These are phyloP conservation scores for Dictyostelium citrinum DNA, from an alignment of 78 protist species.

Conservation along the genomic window DNA sequence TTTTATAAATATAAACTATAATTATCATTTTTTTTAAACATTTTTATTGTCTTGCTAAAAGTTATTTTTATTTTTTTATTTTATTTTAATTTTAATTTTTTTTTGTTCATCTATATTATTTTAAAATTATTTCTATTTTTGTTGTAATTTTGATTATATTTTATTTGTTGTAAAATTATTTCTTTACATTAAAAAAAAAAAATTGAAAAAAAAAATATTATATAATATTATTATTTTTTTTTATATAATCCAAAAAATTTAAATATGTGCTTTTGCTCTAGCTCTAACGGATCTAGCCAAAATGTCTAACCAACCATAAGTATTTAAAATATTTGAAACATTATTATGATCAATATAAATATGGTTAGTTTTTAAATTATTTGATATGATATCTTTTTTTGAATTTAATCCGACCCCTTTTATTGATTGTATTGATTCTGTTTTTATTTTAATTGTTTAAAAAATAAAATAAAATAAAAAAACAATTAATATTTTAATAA, in stretches of 20 bases:
- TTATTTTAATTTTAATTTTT: too few relatives aligned
- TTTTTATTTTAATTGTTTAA: not conserved
- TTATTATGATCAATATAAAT: not conserved
- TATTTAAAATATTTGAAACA: not conserved
- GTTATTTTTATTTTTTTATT: too few relatives aligned
- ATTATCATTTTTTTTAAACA: too few relatives aligned
- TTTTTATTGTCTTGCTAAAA: too few relatives aligned
- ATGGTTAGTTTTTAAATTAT: not conserved
- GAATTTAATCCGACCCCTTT: not conserved
- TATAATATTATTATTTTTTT: not conserved
- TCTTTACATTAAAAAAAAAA: not conserved
- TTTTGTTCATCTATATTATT: too few relatives aligned
- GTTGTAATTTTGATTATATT: too few relatives aligned
- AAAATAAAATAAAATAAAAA: too few relatives aligned
- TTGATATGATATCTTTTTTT: not conserved
- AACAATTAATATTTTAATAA: too few relatives aligned
- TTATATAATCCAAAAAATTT: not conserved
- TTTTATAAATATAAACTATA: too few relatives aligned
- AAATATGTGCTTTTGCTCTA: not conserved
- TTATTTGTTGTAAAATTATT: not conserved
- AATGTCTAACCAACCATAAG: not conserved
- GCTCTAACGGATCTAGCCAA: not conserved
- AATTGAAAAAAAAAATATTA: not conserved
- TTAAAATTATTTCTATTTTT: too few relatives aligned
- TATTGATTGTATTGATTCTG: conserved; percentile 2